phyloP scores from a whole-genome alignment of 345 rosid genomes.

The Citrus trifoliata region DNA sequence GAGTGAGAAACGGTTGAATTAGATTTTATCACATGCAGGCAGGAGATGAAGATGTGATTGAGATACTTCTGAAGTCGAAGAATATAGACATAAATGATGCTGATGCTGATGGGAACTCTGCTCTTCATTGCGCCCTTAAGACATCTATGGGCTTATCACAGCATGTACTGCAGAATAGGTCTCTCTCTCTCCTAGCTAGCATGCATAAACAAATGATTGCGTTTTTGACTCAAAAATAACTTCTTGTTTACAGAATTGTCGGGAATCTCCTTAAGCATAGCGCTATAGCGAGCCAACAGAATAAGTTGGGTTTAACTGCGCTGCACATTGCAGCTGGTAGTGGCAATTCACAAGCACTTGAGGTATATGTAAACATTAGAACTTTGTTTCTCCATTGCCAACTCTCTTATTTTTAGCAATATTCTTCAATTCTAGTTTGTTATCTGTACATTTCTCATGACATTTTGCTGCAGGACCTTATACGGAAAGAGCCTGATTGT shows the following conservation, averaged over 20 bases:
- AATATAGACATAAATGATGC: constrained; percentile 51
- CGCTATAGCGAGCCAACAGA: constrained; percentile 51
- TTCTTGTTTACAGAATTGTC: constrained; percentile 49
- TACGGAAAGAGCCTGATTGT: constrained; percentile 46
- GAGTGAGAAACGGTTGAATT: background rate
- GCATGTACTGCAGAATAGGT: constrained; percentile 47
- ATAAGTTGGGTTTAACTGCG: constrained; percentile 68
- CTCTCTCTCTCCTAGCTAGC: constrained; percentile 9
- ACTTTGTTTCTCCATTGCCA: background rate
- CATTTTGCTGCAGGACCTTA: constrained; percentile 44
- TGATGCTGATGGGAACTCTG: constrained; percentile 72
- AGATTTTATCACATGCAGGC: constrained; percentile 36
- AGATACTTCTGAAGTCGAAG: constrained; percentile 60
- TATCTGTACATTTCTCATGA: constrained; percentile 9
- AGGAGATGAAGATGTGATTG: constrained; percentile 67
- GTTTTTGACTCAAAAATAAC: constrained; percentile 4
- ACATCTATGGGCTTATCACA: constrained; percentile 46
- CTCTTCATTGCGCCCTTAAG: constrained; percentile 71
- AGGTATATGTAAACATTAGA: constrained; percentile 33
- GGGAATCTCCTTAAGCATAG: constrained; percentile 57
- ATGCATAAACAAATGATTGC: background rate
- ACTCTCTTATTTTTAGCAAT: background rate
- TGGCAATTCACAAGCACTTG: constrained; percentile 68
- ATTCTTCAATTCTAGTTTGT: background rate
- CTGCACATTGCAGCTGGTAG: constrained; percentile 73